Evolutionary conservation across 306 rosid species (phyloP).

Genomic region (Glycine latifolia): DNA sequence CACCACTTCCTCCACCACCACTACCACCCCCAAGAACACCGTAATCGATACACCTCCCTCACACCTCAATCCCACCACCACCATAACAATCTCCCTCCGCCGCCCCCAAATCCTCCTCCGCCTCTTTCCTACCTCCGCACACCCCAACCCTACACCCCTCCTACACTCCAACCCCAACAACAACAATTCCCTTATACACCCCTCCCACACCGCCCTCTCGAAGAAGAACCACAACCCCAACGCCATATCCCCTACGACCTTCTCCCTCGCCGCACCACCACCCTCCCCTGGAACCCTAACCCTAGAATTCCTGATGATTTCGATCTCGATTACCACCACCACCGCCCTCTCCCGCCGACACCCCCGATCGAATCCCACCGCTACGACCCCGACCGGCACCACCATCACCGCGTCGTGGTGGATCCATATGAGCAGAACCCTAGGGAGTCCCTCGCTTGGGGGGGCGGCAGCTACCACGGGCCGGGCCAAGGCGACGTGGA

Average conservation of each 20-base stretch:
- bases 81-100: slow-evolving; percentile 27
- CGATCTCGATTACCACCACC: slow-evolving; percentile 49
- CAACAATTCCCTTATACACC: slow-evolving; percentile 17
- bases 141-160: slow-evolving; percentile 33
- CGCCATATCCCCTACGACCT: neutral
- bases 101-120: slow-evolving; percentile 11
- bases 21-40: slow-evolving; percentile 24
- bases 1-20: slow-evolving; percentile 42
- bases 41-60: slow-evolving; percentile 38
- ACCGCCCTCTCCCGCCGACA: slow-evolving; percentile 23
- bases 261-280: slow-evolving; percentile 32
- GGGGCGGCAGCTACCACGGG: neutral
- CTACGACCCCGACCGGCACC: slow-evolving; percentile 42
- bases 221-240: neutral
- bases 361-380: slow-evolving; percentile 37
- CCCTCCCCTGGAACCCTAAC: slow-evolving; percentile 42
- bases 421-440: slow-evolving; percentile 48
- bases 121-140: slow-evolving; percentile 9
- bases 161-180: slow-evolving; percentile 25
- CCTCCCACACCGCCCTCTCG: slow-evolving; percentile 18
- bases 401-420: neutral
- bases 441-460: slow-evolving; percentile 35
- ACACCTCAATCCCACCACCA: slow-evolving; percentile 10
- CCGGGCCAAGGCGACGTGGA: slow-evolving; percentile 36
- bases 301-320: slow-evolving; percentile 42